Conservation (phyloP, 129 eudicot genomes). For the Escallonia rubra region DNA sequence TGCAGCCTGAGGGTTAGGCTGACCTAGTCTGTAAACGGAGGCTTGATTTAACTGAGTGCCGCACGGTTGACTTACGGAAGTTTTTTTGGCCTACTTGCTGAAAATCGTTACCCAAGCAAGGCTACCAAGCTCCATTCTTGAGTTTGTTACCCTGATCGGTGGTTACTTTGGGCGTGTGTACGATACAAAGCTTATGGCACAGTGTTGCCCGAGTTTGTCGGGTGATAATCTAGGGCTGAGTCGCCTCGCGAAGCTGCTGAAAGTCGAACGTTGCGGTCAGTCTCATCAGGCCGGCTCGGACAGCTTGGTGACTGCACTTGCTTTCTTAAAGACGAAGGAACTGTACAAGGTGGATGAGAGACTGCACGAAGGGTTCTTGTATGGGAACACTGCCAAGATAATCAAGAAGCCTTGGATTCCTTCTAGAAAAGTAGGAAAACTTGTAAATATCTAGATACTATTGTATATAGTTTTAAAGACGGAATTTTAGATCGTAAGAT, state of each 20-base stretch:
- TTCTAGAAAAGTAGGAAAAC: too few species aligned
- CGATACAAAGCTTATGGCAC: slow-evolving; percentile 2
- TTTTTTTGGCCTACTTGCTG: neutral
- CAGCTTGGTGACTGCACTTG: neutral
- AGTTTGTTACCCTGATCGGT: neutral
- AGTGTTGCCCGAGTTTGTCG: neutral
- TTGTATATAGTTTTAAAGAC: too few species aligned
- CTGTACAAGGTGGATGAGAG: neutral
- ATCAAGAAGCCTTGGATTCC: neutral
- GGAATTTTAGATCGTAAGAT: too few species aligned
- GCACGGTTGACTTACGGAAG: too few species aligned
- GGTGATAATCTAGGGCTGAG: neutral
- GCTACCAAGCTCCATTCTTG: neutral
- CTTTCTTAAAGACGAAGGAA: neutral
- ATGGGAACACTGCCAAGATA: neutral
- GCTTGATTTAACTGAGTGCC: too few species aligned
- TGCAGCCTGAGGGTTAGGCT: too few species aligned
- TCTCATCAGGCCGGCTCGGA: neutral
- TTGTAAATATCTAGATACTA: too few species aligned
- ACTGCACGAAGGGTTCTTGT: neutral
- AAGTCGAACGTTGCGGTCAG: neutral
- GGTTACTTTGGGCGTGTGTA: neutral
- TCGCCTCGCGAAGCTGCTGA: neutral
- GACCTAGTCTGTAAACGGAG: too few species aligned
- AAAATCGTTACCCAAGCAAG: neutral